Evolutionary conservation across 257 asterid genomes (phyloP).

Genomic region (Gynochthodes officinalis): DNA sequence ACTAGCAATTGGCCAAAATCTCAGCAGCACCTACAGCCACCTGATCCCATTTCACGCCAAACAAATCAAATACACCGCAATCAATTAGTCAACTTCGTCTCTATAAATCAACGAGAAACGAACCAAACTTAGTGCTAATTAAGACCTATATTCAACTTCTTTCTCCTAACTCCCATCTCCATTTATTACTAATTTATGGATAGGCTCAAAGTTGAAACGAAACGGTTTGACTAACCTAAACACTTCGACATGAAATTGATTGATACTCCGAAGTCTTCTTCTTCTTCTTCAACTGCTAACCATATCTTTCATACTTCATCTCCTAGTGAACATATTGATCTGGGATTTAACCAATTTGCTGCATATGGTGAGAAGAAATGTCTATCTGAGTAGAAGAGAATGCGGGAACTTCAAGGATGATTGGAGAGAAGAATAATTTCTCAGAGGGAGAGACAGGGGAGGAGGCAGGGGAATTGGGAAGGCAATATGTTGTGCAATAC

Average conservation of each 20-base stretch:
- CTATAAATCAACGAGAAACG: background rate
- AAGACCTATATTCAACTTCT: background rate
- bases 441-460: slow-evolving; percentile 16
- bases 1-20: slow-evolving; percentile 21
- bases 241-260: background rate
- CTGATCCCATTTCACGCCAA: slow-evolving; percentile 21
- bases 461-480: background rate
- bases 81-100: slow-evolving; percentile 28
- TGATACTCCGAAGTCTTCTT: background rate
- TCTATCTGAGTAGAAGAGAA: slow-evolving; percentile 14
- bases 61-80: slow-evolving; percentile 21
- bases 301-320: background rate
- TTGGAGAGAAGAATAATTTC: slow-evolving; percentile 13
- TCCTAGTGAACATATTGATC: no score
- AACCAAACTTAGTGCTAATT: background rate
- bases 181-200: background rate
- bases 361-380: no score
- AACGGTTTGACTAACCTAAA: slow-evolving; percentile 16
- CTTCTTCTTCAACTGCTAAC: slow-evolving; percentile 19
- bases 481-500: background rate
- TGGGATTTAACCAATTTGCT: no score
- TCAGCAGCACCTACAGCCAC: slow-evolving; percentile 13
- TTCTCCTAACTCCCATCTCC: background rate
- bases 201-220: background rate
- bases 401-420: slow-evolving; percentile 37